phyloP scores from a whole-genome alignment of 2,329 filamentous ascomycete species.

The Emmonsiellopsis sp. region DNA sequence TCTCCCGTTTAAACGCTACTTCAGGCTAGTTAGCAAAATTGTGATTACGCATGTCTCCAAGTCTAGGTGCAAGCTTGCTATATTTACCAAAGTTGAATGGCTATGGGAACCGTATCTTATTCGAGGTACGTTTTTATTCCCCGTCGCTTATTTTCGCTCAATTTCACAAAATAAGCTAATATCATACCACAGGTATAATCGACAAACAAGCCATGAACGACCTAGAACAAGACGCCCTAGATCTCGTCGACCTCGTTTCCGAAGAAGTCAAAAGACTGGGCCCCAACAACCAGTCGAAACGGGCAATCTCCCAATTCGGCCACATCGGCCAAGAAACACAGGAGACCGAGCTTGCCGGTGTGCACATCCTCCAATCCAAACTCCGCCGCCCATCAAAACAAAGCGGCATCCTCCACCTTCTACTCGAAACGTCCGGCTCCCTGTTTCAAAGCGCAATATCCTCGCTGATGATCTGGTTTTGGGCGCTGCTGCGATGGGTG shows the following conservation, averaged over 20 bases:
- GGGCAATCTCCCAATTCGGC: constrained; percentile 40
- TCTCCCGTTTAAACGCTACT: constrained; percentile 68
- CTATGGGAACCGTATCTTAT: constrained; percentile 51
- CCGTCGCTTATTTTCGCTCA: background rate
- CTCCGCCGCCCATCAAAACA: constrained; percentile 50
- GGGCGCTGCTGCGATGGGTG: constrained; percentile 55
- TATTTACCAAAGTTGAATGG: constrained; percentile 88
- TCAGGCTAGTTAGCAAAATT: constrained; percentile 78
- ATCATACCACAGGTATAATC: constrained; percentile 37
- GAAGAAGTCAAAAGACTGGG: constrained; percentile 41
- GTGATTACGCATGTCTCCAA: constrained; percentile 92
- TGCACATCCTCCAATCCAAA: constrained; percentile 25
- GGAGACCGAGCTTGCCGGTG: constrained; percentile 29
- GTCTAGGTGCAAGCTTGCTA: constrained; percentile 80
- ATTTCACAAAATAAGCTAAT: background rate
- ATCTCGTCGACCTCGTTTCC: constrained; percentile 41
- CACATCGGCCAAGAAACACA: constrained; percentile 38
- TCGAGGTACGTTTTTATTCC: constrained; percentile 26
- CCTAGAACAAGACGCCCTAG: constrained; percentile 39
- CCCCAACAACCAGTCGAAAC: constrained; percentile 39
- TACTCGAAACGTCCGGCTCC: constrained; percentile 64
- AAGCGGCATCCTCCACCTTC: constrained; percentile 56
- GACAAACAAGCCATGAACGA: constrained; percentile 65
- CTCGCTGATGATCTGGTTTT: constrained; percentile 67
- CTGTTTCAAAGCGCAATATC: constrained; percentile 66